A percentile compares a stretch with the other conserved stretches of the same genome.
phyloP scores from a whole-genome alignment of 2,329 filamentous ascomycete species.

The Leptographium lundbergii region DNA sequence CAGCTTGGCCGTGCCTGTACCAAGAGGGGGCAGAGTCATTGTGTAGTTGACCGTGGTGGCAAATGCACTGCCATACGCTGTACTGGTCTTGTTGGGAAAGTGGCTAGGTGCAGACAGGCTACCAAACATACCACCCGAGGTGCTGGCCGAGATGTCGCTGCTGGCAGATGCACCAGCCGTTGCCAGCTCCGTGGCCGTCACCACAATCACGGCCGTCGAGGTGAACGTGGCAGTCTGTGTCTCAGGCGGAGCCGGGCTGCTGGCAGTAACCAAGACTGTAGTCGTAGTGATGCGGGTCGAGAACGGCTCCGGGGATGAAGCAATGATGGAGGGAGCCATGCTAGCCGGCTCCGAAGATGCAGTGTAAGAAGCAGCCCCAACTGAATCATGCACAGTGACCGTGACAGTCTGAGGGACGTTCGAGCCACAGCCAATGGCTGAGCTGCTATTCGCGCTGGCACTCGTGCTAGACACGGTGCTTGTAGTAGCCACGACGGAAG shows the following conservation, averaged over 20 bases:
- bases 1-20: background rate
- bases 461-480: background rate
- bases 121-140: background rate
- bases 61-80: background rate
- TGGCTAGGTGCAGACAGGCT: background rate
- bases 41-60: constrained; percentile 9
- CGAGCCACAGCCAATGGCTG: background rate
- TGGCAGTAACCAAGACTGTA: constrained; percentile 7
- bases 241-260: background rate
- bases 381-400: constrained; percentile 1
- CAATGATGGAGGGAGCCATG: background rate
- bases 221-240: constrained; percentile 1
- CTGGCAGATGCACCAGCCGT: constrained; percentile 2
- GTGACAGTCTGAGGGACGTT: background rate
- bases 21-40: constrained; percentile 2
- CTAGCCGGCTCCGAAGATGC: background rate
- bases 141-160: background rate
- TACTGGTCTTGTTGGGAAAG: constrained; percentile 5
- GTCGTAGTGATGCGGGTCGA: constrained; percentile 7
- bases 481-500: background rate
- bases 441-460: background rate
- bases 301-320: background rate
- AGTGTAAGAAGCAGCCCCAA: background rate
- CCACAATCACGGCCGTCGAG: background rate
- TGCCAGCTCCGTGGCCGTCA: background rate